phyloP scores from a whole-genome alignment of 768 basidiomycete genomes.

The Xerocomus brunneocitrinus region DNA sequence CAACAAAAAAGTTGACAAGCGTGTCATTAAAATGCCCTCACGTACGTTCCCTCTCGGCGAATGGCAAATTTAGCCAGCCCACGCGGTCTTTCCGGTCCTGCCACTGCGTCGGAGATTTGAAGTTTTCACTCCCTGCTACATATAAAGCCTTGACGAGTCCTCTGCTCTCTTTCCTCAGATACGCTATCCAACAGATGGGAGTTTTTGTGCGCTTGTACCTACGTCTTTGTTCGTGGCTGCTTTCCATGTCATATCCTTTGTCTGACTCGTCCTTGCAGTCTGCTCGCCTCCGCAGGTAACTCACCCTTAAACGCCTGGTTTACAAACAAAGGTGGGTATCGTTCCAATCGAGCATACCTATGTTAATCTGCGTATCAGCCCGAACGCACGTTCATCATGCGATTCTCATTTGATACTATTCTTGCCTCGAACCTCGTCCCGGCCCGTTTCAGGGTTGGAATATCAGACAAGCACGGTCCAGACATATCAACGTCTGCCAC shows the following conservation, averaged over 20 bases:
- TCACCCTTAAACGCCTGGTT: slow-evolving; percentile 23
- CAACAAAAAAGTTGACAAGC: slow-evolving; percentile 1
- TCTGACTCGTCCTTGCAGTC: slow-evolving; percentile 17
- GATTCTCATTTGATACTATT: slow-evolving; percentile 17
- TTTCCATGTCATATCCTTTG: not conserved
- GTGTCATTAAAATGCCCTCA: not conserved
- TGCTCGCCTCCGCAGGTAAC: slow-evolving; percentile 27
- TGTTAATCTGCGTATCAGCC: slow-evolving; percentile 11
- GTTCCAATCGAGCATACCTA: not conserved
- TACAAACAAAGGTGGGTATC: slow-evolving; percentile 12
- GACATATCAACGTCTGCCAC: slow-evolving; percentile 18
- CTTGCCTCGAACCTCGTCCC: slow-evolving; percentile 21
- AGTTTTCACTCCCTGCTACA: not conserved
- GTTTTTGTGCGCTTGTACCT: slow-evolving; percentile 27
- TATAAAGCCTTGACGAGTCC: slow-evolving; percentile 17
- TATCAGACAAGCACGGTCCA: slow-evolving; percentile 20
- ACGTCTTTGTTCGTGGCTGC: slow-evolving; percentile 23
- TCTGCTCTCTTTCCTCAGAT: slow-evolving; percentile 10
- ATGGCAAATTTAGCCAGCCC: slow-evolving; percentile 20
- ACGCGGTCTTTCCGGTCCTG: slow-evolving; percentile 18
- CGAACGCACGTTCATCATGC: slow-evolving; percentile 19
- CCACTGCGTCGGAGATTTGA: slow-evolving; percentile 25
- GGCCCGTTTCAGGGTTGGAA: slow-evolving; percentile 16
- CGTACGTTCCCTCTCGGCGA: slow-evolving; percentile 3
- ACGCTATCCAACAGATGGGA: slow-evolving; percentile 33